Conservation (phyloP, 345 rosid species). For the Salix udensis region DNA sequence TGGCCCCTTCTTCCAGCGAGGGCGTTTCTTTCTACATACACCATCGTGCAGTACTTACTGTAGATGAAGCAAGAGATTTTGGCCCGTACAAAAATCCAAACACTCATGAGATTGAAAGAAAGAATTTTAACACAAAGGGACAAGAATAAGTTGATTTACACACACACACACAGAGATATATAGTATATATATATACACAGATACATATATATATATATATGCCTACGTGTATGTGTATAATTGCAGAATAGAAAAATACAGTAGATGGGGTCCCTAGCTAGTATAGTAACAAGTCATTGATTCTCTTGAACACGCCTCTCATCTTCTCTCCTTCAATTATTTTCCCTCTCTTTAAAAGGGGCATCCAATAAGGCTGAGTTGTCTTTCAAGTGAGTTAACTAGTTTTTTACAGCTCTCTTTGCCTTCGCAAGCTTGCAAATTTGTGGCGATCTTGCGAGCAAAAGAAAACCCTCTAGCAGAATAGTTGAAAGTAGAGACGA, state of each 20-base stretch:
- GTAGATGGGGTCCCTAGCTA: neutral
- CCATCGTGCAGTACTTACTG: neutral
- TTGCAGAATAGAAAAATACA: neutral
- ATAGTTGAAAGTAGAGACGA: slow-evolving; percentile 13
- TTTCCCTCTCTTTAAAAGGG: slow-evolving; percentile 8
- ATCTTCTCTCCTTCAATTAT: neutral
- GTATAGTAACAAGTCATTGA: neutral
- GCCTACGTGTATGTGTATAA: too few species aligned
- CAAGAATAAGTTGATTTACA: neutral
- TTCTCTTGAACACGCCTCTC: neutral
- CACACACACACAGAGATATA: too few species aligned
- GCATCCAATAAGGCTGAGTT: slow-evolving; percentile 15
- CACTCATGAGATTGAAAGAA: neutral
- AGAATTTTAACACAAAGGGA: neutral
- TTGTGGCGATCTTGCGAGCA: slow-evolving; percentile 5
- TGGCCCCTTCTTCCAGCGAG: neutral
- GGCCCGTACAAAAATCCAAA: slow-evolving; percentile 11
- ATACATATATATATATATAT: too few species aligned
- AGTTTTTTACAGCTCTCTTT: neutral
- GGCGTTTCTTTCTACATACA: slow-evolving; percentile 14
- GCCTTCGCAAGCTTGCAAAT: slow-evolving; percentile 3
- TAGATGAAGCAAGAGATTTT: neutral
- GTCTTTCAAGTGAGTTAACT: neutral
- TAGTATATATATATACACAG: too few species aligned
- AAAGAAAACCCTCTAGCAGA: slow-evolving; percentile 11